These are phyloP conservation scores for Pyrenophora teres DNA, from an alignment of 2,329 filamentous ascomycete species.

Conservation along the genomic window DNA sequence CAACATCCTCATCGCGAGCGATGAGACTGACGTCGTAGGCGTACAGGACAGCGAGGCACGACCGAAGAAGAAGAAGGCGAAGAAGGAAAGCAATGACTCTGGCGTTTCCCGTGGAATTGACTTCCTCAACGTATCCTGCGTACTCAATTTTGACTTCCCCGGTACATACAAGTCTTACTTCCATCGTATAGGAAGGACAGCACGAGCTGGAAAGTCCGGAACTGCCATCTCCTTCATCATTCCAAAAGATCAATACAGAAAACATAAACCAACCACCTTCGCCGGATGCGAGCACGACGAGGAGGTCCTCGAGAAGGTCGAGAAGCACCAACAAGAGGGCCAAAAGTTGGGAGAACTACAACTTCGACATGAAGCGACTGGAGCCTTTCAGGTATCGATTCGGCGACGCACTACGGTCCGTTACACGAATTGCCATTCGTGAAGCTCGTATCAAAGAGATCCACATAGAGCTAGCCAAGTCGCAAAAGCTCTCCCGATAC, in stretches of 20 bases:
- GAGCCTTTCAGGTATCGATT: constrained; percentile 89
- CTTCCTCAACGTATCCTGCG: constrained; percentile 81
- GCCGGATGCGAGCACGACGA: constrained; percentile 81
- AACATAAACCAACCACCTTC: constrained; percentile 85
- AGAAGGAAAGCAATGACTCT: constrained; percentile 78
- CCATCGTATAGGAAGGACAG: constrained; percentile 94
- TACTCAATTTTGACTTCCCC: constrained; percentile 97
- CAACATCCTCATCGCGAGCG: constrained; percentile 96
- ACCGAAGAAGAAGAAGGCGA: constrained; percentile 61
- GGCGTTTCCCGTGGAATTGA: constrained; percentile 96
- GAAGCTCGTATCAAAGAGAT: constrained; percentile 89
- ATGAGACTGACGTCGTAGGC: constrained; percentile 84
- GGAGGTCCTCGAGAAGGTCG: constrained; percentile 78
- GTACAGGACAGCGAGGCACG: constrained; percentile 52
- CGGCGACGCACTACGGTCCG: constrained; percentile 86
- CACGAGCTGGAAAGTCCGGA: constrained; percentile 84
- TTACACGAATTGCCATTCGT: constrained; percentile 86
- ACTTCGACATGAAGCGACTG: constrained; percentile 92
- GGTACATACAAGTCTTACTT: constrained; percentile 88
- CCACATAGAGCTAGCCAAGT: constrained; percentile 86
- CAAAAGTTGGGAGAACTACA: constrained; percentile 84
- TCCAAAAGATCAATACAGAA: constrained; percentile 78
- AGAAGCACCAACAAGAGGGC: constrained; percentile 78
- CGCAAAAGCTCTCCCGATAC: constrained; percentile 71
- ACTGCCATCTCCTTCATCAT: constrained; percentile 97